Conservation (phyloP, 2,329 filamentous ascomycete genomes). For the Hypoxylon sp. region DNA sequence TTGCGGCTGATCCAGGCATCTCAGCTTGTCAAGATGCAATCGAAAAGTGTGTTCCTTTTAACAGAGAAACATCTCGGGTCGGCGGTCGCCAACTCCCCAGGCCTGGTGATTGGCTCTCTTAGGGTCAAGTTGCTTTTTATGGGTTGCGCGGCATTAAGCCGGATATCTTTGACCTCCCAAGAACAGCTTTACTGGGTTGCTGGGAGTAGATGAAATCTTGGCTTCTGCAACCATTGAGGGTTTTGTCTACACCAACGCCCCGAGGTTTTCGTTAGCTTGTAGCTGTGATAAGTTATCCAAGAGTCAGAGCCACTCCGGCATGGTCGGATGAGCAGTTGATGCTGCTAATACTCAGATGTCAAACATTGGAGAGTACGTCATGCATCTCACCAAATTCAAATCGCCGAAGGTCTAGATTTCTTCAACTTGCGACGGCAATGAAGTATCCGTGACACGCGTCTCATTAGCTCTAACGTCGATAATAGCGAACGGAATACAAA, state of each 20-base stretch:
- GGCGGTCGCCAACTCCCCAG: constrained; percentile 27
- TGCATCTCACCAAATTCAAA: constrained; percentile 15
- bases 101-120: constrained; percentile 33
- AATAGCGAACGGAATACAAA: constrained; percentile 4
- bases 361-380: constrained; percentile 10
- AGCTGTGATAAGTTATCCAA: constrained; percentile 8
- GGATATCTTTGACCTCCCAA: constrained; percentile 36
- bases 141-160: constrained; percentile 42
- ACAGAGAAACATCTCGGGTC: constrained; percentile 26
- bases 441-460: constrained; percentile 7
- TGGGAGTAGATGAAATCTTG: constrained; percentile 39
- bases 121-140: constrained; percentile 29
- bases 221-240: constrained; percentile 34
- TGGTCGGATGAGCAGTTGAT: constrained; percentile 13
- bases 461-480: constrained; percentile 12
- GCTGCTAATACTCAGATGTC: constrained; percentile 7
- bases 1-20: constrained; percentile 38
- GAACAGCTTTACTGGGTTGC: constrained; percentile 36
- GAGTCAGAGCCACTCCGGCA: constrained; percentile 10
- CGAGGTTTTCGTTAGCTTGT: constrained; percentile 24
- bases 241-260: constrained; percentile 32
- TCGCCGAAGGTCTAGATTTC: constrained; percentile 7
- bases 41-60: constrained; percentile 25
- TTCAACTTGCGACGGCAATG: constrained; percentile 5
- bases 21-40: constrained; percentile 30